Evolutionary conservation across 108 stramenopile genomes (phyloP).

Genomic region (Fragilaria crotonensis): DNA sequence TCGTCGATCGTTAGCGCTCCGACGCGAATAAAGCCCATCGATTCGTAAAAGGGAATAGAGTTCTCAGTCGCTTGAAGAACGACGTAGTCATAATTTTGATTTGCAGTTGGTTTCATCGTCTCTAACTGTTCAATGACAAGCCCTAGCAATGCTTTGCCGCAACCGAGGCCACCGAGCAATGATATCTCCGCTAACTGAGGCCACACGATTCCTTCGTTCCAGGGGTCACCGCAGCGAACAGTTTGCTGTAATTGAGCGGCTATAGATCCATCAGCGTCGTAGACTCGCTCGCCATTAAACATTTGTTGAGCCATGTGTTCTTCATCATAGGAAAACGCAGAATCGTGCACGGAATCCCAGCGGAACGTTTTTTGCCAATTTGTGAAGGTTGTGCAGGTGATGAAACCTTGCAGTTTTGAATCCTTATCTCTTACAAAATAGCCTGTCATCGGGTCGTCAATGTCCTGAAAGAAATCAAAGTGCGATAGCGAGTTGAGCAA

Average conservation of each 20-base stretch:
- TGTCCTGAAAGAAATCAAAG: constrained; percentile 40
- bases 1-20: constrained; percentile 44
- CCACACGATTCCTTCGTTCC: constrained; percentile 87
- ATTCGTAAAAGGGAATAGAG: constrained; percentile 87
- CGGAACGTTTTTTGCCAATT: constrained; percentile 83
- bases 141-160: constrained; percentile 62
- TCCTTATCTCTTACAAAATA: constrained; percentile 52
- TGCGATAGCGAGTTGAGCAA: too few species aligned
- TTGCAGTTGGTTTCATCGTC: constrained; percentile 33
- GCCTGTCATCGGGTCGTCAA: constrained; percentile 84
- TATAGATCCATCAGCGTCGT: constrained; percentile 56
- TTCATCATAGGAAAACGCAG: constrained; percentile 67
- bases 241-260: constrained; percentile 56
- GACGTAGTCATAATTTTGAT: constrained; percentile 78
- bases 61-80: constrained; percentile 87
- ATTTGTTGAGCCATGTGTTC: constrained; percentile 27
- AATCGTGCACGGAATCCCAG: constrained; percentile 80
- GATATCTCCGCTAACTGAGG: constrained; percentile 87
- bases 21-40: constrained; percentile 79
- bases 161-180: constrained; percentile 68
- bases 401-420: constrained; percentile 85
- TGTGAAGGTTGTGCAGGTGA: constrained; percentile 85
- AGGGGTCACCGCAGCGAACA: constrained; percentile 79
- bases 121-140: constrained; percentile 80
- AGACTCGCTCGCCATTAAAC: constrained; percentile 32